Base-by-base conservation (phyloP, 1,139 yeast genomes). In the Hansenula sp. region DNA sequence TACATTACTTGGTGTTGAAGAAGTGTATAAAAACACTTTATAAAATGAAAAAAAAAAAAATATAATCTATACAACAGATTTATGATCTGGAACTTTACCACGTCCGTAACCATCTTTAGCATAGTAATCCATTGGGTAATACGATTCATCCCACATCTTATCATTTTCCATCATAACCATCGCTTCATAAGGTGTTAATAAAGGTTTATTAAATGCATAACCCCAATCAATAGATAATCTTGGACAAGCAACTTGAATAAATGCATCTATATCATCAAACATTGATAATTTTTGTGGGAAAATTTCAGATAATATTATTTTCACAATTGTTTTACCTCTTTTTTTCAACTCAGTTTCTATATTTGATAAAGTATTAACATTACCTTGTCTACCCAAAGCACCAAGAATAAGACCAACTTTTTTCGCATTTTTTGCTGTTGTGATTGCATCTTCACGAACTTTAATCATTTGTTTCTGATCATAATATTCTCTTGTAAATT, bases 181-280 rank as follows among this genome's bases (percentile, higher is more conserved):
- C 0, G 97, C 90, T 57, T 92, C 99, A 60, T 94, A 92, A 0
- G 99, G 98, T 0, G 98, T 90, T 43, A 92, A 65, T 35, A 92
- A 68, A 0, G 99, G 99, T 57, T 85, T 86, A 44, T 82, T 79
- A 58, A 92, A 92, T 0, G 98, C 98, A 60, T 94, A 92, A 1
- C 99, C 99, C 99, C 99, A 92, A 61, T 92, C 99, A 34, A 92
- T 92, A 2, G 96, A 87, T 39, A 92, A 68, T 52, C 99, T 70
- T 0, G 99, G 99, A 60, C 99, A 92, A 0, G 98, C 99, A 4
- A 92, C 96, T 62, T 92, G 99, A 17, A 92, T 85, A 72, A 95
- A 92, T 6, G 90, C 95, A 63, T 92, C 98, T 18, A 92, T 79
- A 55, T 88, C 95, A 53, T 87, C 90, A 65, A 92, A 92, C 82